Percentiles rank a stretch among this genome's conserved stretches.
phyloP scores from a whole-genome alignment of 148 eudicot species.

The Cornus kousa region DNA sequence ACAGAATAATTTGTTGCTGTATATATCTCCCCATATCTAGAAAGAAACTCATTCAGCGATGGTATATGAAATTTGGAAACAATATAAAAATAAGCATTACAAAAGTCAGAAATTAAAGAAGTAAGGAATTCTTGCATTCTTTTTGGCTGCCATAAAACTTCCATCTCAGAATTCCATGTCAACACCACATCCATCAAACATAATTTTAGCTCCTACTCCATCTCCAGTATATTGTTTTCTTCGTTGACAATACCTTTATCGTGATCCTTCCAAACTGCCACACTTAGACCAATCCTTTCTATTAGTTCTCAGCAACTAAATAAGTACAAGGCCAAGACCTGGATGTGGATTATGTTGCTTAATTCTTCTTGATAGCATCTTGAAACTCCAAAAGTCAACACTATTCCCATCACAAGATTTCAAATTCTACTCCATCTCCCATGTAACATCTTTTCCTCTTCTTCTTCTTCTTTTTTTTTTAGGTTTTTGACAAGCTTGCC shows the following conservation, averaged over 20 bases:
- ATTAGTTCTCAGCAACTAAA: neutral
- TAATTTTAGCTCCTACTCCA: neutral
- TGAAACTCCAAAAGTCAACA: neutral
- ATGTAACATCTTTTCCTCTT: neutral
- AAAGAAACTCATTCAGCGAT: neutral
- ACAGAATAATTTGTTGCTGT: constrained; percentile 3
- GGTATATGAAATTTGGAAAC: neutral
- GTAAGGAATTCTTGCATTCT: neutral
- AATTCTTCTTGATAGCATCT: neutral
- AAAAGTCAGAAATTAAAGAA: neutral
- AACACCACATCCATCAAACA: neutral
- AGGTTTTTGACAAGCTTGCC: too few species aligned
- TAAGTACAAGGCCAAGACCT: neutral
- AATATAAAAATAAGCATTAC: neutral
- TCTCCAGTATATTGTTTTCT: neutral
- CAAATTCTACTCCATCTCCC: neutral
- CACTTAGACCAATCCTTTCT: neutral
- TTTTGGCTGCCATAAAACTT: neutral
- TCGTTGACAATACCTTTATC: neutral
- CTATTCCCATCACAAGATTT: too few species aligned
- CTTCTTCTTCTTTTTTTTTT: too few species aligned
- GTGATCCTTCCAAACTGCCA: neutral
- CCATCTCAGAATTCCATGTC: neutral
- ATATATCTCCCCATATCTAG: neutral
- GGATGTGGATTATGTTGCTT: neutral